Percentiles rank a stretch among this genome's conserved stretches.
Evolutionary conservation across 768 basidiomycete species (phyloP).

Genomic region (Termitomyces sp.): DNA sequence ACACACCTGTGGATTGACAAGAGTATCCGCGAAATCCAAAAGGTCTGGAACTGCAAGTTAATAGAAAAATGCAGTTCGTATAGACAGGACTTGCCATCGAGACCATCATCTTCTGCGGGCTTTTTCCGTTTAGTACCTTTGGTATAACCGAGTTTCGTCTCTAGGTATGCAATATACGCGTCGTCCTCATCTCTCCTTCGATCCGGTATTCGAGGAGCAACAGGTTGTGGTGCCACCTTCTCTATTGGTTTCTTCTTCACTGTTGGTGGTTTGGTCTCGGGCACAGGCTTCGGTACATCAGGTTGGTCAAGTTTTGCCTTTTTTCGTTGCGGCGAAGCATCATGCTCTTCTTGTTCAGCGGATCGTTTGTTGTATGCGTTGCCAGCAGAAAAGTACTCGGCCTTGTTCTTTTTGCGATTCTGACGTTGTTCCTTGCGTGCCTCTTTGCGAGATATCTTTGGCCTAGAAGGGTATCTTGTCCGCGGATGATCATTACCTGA

Average conservation of each 20-base stretch:
- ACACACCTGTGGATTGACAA: slow-evolving; percentile 17
- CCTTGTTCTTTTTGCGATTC: slow-evolving; percentile 59
- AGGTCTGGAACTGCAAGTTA: slow-evolving; percentile 38
- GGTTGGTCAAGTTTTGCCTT: slow-evolving; percentile 29
- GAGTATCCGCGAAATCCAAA: slow-evolving; percentile 45
- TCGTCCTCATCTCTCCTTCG: slow-evolving; percentile 69
- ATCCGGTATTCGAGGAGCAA: slow-evolving; percentile 4
- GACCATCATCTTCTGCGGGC: slow-evolving; percentile 66
- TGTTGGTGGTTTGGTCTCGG: slow-evolving; percentile 3
- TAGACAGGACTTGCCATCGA: slow-evolving; percentile 60
- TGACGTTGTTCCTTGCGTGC: slow-evolving; percentile 59
- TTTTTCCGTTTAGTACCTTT: slow-evolving; percentile 40
- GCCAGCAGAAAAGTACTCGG: slow-evolving; percentile 46
- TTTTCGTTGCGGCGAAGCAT: slow-evolving; percentile 48
- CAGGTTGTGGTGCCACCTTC: slow-evolving; percentile 22
- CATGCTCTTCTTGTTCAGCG: slow-evolving; percentile 42
- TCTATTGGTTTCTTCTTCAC: slow-evolving; percentile 28
- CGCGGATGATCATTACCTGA: slow-evolving; percentile 18
- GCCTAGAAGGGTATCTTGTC: slow-evolving; percentile 15
- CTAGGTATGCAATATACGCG: slow-evolving; percentile 79
- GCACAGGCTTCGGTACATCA: not conserved
- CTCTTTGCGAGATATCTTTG: slow-evolving; percentile 50
- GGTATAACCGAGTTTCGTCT: slow-evolving; percentile 65
- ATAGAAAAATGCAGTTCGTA: not conserved
- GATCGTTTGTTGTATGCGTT: slow-evolving; percentile 28